Evolutionary conservation across 2,329 filamentous ascomycete genomes (phyloP), one percentile per base, ranked within the genome.

Genomic region (Capronia americana): DNA sequence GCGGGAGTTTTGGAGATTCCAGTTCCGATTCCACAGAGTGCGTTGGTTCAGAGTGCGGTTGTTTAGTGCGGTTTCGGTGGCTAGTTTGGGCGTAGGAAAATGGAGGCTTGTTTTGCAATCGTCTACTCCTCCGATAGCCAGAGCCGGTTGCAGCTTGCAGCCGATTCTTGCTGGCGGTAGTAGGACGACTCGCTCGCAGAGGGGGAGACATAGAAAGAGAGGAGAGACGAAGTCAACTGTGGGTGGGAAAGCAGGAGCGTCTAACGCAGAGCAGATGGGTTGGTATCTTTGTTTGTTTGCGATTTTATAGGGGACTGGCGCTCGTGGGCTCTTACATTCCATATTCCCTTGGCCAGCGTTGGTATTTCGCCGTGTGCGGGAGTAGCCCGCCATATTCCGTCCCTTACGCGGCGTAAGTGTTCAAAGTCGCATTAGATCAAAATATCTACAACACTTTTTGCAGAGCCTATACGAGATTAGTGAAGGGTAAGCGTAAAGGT

Each of bases 61-160:
- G 41, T 46, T 46, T 46, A 46, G 41, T 58, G 55, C 55, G 55
- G 32, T 58, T 58, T 58, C 32, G 55, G 32, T 44, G 55, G 10
- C 5, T 23, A 44, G 32, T 58, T 46, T 58, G 55, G 32, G 55
- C 55, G 55, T 58, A 58, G 55, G 32, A 58, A 61, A 51, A 7
- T 53, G 26, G 57, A 61, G 57, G 57, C 57, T 51, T 51, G 46
- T 51, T 61, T 53, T 61, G 57, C 55, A 58, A 58, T 58, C 55
- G 55, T 44, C 32, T 20, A 41, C 55, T 58, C 55, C 55, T 58
- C 55, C 55, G 55, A 38, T 30, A 58, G 55, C 55, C 55, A 44
- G 55, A 58, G 55, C 55, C 55, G 55, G 55, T 58, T 58, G 32
- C 32, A 58, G 55, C 28, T 44, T 58, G 55, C 55, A 58, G 55